Evolutionary conservation across 306 rosid species (phyloP), one percentile per base, ranked within the genome.

Genomic region (Sphenostylis stenocarpa): DNA sequence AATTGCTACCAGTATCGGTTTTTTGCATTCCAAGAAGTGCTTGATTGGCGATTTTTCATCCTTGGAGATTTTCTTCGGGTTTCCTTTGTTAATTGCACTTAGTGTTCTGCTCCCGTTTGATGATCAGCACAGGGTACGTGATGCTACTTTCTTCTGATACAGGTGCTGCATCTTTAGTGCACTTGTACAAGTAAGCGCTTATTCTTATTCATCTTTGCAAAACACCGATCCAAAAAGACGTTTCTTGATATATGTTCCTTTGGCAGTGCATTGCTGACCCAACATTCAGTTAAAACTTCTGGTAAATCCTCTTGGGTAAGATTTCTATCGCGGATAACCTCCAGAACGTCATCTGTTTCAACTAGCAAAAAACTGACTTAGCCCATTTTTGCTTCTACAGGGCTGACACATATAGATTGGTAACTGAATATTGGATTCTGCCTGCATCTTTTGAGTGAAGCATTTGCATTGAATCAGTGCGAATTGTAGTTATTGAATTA

Each of bases 31-130:
- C 98, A 96, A 87, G 98, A 92, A 92, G 96, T 96, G 78, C 99
- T 92, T 85, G 94, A 96, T 86, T 92, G 98, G 98, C 92, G 96
- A 87, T 85, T 87, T 84, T 90, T 88, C 76, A 62, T 89, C 82
- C 81, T 89, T 80, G 99, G 97, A 85, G 84, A 88, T 86, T 96
- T 96, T 88, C 96, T 90, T 90, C 87, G 87, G 88, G 97, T 91
- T 87, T 91, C 99, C 78, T 96, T 89, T 84, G 99, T 92, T 81
- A 96, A 96, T 86, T 87, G 96, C 90, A 96, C 99, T 85, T 96
- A 96, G 97, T 85, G 84, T 89, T 88, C 91, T 72, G 85, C 72
- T 85, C 76, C 75, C 74, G 76, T 80, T 85, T 69, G 78, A 90
- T 92, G 96, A 89, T 83, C 92, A 85, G 85, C 90, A 87, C 92